phyloP scores from a whole-genome alignment of 768 basidiomycete species.

The Termitomyces sp. region DNA sequence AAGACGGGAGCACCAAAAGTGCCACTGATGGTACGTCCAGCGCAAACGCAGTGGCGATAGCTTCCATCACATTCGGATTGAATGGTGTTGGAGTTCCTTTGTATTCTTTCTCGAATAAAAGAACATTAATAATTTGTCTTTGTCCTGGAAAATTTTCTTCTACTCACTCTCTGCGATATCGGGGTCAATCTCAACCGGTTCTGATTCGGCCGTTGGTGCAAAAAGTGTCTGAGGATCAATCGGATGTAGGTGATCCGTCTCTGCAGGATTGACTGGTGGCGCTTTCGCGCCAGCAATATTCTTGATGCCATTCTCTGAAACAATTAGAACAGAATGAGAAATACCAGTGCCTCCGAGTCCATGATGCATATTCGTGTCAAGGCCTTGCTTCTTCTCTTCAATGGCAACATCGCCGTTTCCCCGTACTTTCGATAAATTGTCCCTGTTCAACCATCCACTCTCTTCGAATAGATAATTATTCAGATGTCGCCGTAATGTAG shows the following conservation, averaged over 20 bases:
- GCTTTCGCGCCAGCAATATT: conserved; percentile 49
- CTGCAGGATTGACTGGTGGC: not conserved
- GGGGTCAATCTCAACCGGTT: conserved; percentile 12
- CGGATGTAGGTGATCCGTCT: conserved; percentile 7
- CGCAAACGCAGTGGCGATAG: conserved; percentile 65
- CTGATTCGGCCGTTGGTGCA: conserved; percentile 6
- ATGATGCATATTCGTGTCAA: conserved; percentile 7
- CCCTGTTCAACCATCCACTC: conserved; percentile 53
- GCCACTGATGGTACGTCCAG: conserved; percentile 65
- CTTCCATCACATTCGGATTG: conserved; percentile 54
- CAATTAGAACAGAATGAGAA: conserved; percentile 56
- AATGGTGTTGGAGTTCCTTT: conserved; percentile 43
- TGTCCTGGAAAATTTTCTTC: not conserved
- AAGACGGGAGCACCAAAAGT: conserved; percentile 62
- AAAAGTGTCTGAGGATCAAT: conserved; percentile 16
- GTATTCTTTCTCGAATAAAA: conserved; percentile 41
- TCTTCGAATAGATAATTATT: conserved; percentile 47
- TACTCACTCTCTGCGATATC: conserved; percentile 19
- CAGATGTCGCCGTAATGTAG: conserved; percentile 56
- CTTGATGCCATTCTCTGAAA: conserved; percentile 46
- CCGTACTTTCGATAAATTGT: conserved; percentile 34
- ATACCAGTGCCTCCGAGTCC: conserved; percentile 18
- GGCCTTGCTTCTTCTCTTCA: not conserved
- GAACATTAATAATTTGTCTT: conserved; percentile 2
- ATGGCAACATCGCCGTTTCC: conserved; percentile 13